Evolutionary conservation across 2,329 filamentous ascomycete species (phyloP), one percentile per base, ranked within the genome.

Genomic region (Penicillium sp.): DNA sequence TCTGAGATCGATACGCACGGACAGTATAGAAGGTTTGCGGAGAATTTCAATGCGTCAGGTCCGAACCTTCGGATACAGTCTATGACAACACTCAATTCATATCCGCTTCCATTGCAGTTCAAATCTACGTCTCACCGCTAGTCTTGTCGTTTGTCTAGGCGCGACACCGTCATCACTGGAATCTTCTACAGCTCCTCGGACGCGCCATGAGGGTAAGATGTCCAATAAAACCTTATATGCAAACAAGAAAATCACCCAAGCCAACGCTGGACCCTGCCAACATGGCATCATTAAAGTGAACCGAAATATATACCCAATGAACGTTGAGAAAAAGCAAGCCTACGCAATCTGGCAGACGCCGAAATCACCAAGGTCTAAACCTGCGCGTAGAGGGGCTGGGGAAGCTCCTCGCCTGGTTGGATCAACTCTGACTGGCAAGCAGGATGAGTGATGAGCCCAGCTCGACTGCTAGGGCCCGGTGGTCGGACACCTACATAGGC

Each of bases 401-500:
- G 75, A 42, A 76, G 71, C 24, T 73, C 67, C 16, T 74, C 73
- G 3, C 71, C 73, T 4, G 71, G 71, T 50, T 71, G 66, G 44
- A 73, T 69, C 60, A 64, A 58, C 27, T 66, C 57, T 37, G 69
- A 59, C 37, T 60, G 70, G 65, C 63, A 77, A 49, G 59, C 62
- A 19, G 61, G 55, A 27, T 69, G 66, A 14, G 65, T 65, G 29
- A 71, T 56, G 29, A 68, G 61, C 6, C 68, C 67, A 52, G 62
- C 54, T 39, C 65, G 65, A 54, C 63, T 68, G 47, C 66, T 65
- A 48, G 69, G 52, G 45, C 62, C 64, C 6, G 72, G 69, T 49
- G 82, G 67, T 52, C 71, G 68, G 59, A 93, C 78, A 3, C 90
- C 90, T 22, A 97, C 87, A 67, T 96, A 96, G 8, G 95, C 91